Conservation (phyloP, 2,329 filamentous ascomycete species). For the Fusarium gaditjirri region DNA sequence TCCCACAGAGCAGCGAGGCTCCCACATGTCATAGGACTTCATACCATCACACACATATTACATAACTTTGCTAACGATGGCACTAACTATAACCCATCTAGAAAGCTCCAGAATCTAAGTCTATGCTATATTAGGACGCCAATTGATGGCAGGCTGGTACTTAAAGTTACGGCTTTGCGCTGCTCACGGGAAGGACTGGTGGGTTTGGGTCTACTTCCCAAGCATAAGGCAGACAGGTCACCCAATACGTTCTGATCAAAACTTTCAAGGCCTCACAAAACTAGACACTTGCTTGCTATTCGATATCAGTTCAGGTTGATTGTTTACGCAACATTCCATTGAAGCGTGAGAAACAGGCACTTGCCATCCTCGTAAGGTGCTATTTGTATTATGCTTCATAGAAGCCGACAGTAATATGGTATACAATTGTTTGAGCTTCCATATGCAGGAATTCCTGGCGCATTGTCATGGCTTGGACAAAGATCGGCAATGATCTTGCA, state of each 20-base stretch:
- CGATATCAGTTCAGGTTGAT: rapidly evolving
- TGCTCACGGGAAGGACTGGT: background rate
- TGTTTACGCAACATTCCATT: background rate
- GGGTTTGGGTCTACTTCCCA: background rate
- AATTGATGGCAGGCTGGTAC: background rate
- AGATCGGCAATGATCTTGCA: background rate
- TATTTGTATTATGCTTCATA: background rate
- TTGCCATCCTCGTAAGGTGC: rapidly evolving
- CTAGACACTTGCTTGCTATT: background rate
- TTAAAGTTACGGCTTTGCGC: background rate
- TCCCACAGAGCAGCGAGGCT: rapidly evolving
- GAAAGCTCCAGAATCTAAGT: background rate
- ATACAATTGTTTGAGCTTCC: background rate
- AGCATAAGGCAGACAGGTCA: rapidly evolving
- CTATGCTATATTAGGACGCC: too few species aligned
- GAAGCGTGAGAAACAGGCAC: rapidly evolving
- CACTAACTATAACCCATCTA: rapidly evolving
- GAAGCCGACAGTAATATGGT: slow-evolving; percentile 5
- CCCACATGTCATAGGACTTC: too few species aligned
- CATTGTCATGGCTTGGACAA: background rate
- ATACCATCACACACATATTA: background rate
- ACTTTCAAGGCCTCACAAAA: background rate
- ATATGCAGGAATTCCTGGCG: background rate
- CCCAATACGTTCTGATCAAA: background rate
- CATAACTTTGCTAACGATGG: background rate